Evolutionary conservation across 371 early-diverging fungal genomes (phyloP), one percentile per base, ranked within the genome.

Genomic region (Rhizopus stolonifer): DNA sequence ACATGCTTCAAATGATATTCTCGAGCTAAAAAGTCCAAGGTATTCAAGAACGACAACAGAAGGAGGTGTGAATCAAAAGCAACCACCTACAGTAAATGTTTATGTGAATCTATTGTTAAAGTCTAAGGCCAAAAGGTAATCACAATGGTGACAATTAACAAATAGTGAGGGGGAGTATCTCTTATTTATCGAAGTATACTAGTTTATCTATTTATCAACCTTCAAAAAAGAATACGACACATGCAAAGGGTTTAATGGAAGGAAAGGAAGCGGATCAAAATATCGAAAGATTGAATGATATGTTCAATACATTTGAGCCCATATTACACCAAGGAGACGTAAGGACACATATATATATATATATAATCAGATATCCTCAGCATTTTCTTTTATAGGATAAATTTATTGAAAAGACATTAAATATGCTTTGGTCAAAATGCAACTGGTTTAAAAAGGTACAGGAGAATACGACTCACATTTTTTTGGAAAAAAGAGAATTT

Each of bases 71-170:
- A 58, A 54, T 22, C 70, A 69, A 39, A 77, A 77, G 34, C 73
- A 70, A 61, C 60, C 65, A n/a, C 77, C 73, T 2, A 73, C 77
- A 0, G 57, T 63, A n/a, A 77, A 77, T 50, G 61, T 77, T 23
- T 73, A 71, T 46, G 71, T 71, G 15, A 62, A 63, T 34, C 53
- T 73, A 11, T 24, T 77, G 3, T 54, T 64, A 4, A 73, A 73
- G 39, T 57, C 67, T 13, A 54, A 2, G 50, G 58, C 43, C 46
- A 52, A 67, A 55, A 61, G 44, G 67, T 49, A 49, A 38, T 1
- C 8, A 42, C 2, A 6, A 13, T 42, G 42, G 8, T 13, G 8
- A 18, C 19, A n/a, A 21, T 21, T 42, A 9, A 18, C 18, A 10
- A 8, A 7, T 5, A 10, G 31, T 29, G 31, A n/a, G n/a, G n/a